phyloP scores from a whole-genome alignment of 23 red algal species.

The Cyanidium caldarium region DNA sequence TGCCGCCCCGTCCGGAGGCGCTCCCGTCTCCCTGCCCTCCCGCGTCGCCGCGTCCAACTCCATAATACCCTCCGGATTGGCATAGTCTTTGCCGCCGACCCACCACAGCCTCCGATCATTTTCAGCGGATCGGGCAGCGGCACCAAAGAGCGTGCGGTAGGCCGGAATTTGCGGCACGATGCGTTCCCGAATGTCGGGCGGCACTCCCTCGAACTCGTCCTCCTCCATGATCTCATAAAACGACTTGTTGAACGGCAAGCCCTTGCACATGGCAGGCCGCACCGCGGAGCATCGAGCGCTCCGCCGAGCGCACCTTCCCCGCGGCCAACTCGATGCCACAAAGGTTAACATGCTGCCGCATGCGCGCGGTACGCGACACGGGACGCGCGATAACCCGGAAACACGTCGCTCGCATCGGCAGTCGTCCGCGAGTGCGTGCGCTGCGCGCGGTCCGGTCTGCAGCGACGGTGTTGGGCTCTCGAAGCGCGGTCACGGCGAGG shows the following conservation, averaged over 20 bases:
- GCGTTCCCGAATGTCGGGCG: background rate
- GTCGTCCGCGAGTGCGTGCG: background rate
- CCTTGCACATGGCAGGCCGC: background rate
- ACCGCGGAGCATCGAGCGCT: background rate
- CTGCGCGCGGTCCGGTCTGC: background rate
- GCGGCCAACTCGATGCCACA: background rate
- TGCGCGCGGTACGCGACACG: no score
- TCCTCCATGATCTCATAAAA: background rate
- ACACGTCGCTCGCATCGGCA: no score
- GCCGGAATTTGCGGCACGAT: background rate
- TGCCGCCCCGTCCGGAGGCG: no score
- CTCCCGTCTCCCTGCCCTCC: no score
- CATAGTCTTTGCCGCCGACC: slow-evolving; percentile 1
- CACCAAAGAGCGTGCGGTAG: background rate
- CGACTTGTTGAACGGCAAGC: background rate
- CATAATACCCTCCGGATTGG: background rate
- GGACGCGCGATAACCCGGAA: no score
- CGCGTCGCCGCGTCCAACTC: background rate
- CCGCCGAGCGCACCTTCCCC: background rate
- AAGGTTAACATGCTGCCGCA: background rate
- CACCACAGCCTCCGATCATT: background rate
- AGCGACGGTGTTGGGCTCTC: background rate
- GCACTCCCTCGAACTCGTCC: background rate
- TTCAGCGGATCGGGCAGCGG: background rate
- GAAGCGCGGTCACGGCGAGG: background rate